These are phyloP conservation scores for Forsythia viridissima DNA, from an alignment of 257 asterid species.

Conservation along the genomic window DNA sequence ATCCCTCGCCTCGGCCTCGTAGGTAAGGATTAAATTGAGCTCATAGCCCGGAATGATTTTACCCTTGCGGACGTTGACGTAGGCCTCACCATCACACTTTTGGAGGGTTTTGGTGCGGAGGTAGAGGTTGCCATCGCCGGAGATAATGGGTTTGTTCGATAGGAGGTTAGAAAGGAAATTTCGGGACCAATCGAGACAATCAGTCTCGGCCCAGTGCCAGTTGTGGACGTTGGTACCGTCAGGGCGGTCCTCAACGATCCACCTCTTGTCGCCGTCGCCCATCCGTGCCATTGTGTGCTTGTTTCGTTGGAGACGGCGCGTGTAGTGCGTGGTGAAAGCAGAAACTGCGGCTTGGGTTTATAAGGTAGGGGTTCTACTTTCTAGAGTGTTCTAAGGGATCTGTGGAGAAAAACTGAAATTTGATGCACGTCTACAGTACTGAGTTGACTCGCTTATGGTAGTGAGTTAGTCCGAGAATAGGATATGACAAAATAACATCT, in stretches of 20 bases:
- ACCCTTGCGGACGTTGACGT: conserved; percentile 89
- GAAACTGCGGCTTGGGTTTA: background rate
- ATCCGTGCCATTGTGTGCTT: conserved; percentile 54
- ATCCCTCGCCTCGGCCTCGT: conserved; percentile 78
- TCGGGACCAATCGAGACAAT: conserved; percentile 85
- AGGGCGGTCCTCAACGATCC: conserved; percentile 92
- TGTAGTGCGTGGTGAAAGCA: background rate
- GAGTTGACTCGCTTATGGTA: no score
- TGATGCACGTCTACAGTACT: background rate
- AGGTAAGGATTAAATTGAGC: conserved; percentile 55
- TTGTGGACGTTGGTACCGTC: conserved; percentile 96
- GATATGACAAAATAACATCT: no score
- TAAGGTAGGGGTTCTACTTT: background rate
- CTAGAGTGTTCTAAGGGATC: background rate
- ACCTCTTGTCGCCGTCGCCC: conserved; percentile 93
- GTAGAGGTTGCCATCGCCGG: conserved; percentile 69
- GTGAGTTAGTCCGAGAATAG: no score
- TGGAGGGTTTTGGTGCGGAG: conserved; percentile 51
- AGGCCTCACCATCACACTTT: conserved; percentile 83
- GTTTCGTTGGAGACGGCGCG: background rate
- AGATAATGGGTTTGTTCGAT: conserved; percentile 44
- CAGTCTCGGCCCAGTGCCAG: conserved; percentile 96
- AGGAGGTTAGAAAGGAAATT: conserved; percentile 59
- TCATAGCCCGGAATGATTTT: conserved; percentile 89
- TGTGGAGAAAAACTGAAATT: background rate